Evolutionary conservation across 1,284 basidiomycete genomes (phyloP), one percentile per base, ranked within the genome.

Genomic region (Moesziomyces parantarcticus): DNA sequence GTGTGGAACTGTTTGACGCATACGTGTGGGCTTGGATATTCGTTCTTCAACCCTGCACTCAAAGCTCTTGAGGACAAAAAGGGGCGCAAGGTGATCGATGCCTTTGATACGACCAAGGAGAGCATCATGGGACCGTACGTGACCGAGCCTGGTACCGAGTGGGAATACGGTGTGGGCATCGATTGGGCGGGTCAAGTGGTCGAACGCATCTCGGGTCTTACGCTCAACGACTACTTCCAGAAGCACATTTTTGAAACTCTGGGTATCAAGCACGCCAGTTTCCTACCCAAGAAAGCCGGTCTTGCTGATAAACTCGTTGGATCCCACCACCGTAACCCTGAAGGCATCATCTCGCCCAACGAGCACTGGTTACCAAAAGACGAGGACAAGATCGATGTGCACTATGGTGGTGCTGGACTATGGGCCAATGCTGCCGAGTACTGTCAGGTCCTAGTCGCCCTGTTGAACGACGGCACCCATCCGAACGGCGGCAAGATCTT

Each of bases 171-270:
- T 26, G 32, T 32, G 2, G 52, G 54, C 23, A 69, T 80, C 20
- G 78, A 80, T 49, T 79, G 75, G 72, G 75, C 67, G 18, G 75
- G 75, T 25, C 67, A 69, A 39, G 58, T 73, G 11, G 60, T 80
- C 2, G 75, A 75, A 39, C 49, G 55, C 26, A 50, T 68, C 22
- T 76, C 75, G 6, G 77, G 77, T n/a, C 44, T 69, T 13, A 54
- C 65, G 23, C 58, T 80, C 13, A 63, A 79, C 36, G 62, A 63
- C 25, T 80, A 79, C 50, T 72, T 69, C 46, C 65, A 76, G 51
- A 47, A 77, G 40, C 51, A 77, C 55, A 79, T 80, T 50, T 80
- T 80, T 40, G 50, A 64, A 32, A 77, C 78, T 2, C 58, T 80
- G 8, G 77, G 77, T 29, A 74, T 77, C 59, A 69, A 65, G 57